Evolutionary conservation across 1,284 basidiomycete species (phyloP), one percentile per base, ranked within the genome.

Genomic region (Sutorius eximius): DNA sequence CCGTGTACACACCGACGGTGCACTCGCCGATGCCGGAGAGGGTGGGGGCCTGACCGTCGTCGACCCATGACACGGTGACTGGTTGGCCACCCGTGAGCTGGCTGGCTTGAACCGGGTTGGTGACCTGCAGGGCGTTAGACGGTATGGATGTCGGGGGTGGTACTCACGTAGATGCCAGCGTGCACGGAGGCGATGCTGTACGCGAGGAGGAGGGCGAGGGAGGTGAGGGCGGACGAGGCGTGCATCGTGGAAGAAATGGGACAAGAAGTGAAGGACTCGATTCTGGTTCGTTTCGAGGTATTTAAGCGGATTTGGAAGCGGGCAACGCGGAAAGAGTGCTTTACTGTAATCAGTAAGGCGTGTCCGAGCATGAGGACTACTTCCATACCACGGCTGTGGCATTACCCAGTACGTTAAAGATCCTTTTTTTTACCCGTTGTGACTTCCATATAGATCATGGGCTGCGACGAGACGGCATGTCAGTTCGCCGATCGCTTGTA

Each of bases 11-110:
- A 1, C 74, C 82, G 46, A 85, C 76, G 3, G 69, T 68, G 49
- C 77, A 76, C 0, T 77, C 62, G 7, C 84, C 83, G 44, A 88
- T 78, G 33, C 64, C 56, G 10, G 69, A 50, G 12, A 87, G 63
- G 16, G 80, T 66, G 2, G 86, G 86, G 2, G 55, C 49, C n/a
- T 58, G 45, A 15, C 87, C 86, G 54, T 89, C 73, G 48, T 89
- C 86, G 1, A 82, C 52, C 85, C 86, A 89, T 49, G 74, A 55
- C 2, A 88, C 76, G 0, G 66, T 70, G 67, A 82, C 86, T 13
- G 76, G 54, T 58, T 81, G 65, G 12, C 81, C 83, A 29, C 70
- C 86, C 42, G 69, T 69, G 63, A 83, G 87, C 5, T 69, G 69
- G 5, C 77, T 73, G 36, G 70, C 61, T 43, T 64, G 50, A 6